phyloP scores from a whole-genome alignment of 2,329 filamentous ascomycete genomes.

The Fusarium subglutinans region DNA sequence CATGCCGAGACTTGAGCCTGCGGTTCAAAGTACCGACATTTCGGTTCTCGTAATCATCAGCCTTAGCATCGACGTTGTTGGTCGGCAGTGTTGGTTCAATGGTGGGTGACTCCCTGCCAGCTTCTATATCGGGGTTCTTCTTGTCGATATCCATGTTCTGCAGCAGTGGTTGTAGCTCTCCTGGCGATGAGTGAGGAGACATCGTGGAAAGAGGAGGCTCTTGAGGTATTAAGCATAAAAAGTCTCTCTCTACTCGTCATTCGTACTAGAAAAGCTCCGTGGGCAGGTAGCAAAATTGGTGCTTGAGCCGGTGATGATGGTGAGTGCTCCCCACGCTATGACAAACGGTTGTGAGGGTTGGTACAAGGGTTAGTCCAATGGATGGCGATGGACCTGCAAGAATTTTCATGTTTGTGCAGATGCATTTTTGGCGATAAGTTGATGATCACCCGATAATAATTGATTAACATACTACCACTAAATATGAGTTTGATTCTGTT shows the following conservation, averaged over 20 bases:
- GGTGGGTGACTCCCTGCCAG: constrained; percentile 5
- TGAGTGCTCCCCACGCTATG: constrained; percentile 1
- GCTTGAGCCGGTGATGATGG: not conserved
- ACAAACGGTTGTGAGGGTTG: not conserved
- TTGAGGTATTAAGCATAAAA: constrained; percentile 1
- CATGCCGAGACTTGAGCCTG: constrained; percentile 63
- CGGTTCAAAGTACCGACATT: constrained; percentile 28
- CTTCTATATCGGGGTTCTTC: constrained; percentile 12
- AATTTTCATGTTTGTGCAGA: not conserved
- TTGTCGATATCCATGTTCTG: constrained; percentile 11
- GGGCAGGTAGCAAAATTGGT: not conserved
- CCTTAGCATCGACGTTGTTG: constrained; percentile 17
- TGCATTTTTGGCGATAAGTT: not conserved
- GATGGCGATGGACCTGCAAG: not conserved
- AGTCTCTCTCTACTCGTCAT: not conserved
- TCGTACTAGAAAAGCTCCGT: not conserved
- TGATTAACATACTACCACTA: not conserved
- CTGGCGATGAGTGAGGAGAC: not conserved
- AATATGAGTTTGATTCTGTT: fast-evolving
- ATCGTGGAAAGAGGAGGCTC: not conserved
- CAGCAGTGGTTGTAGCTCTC: not conserved
- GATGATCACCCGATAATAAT: not conserved
- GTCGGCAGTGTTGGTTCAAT: constrained; percentile 16
- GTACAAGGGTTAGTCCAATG: not conserved
- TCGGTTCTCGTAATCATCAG: constrained; percentile 12